Evolutionary conservation across 257 asterid genomes (phyloP).

Genomic region (Solanum sejunctum): DNA sequence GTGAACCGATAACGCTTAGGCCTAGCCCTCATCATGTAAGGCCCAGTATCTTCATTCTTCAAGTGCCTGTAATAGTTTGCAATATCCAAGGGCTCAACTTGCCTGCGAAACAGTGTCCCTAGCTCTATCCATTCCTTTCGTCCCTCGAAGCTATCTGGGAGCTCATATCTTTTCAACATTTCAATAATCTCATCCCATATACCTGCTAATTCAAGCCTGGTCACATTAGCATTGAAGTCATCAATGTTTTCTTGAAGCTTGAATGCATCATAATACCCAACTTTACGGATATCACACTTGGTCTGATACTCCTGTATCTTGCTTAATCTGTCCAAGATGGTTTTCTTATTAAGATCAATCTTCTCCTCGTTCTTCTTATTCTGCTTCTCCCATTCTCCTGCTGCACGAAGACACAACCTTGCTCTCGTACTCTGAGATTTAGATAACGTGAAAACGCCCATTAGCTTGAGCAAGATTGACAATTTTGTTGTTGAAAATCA

Average conservation of each 20-base stretch:
- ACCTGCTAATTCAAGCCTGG: constrained; percentile 56
- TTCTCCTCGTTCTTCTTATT: constrained; percentile 46
- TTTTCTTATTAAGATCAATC: constrained; percentile 33
- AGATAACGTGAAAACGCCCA: background rate
- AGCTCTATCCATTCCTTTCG: constrained; percentile 64
- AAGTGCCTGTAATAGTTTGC: constrained; percentile 77
- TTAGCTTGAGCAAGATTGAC: background rate
- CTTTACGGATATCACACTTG: constrained; percentile 46
- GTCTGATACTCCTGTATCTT: constrained; percentile 56
- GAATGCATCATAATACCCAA: constrained; percentile 81
- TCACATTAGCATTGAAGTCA: constrained; percentile 61
- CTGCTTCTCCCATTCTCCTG: constrained; percentile 67
- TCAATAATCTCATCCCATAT: constrained; percentile 70
- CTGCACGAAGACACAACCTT: constrained; percentile 75
- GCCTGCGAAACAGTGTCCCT: constrained; percentile 53
- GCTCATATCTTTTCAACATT: constrained; percentile 61
- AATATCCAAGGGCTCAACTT: constrained; percentile 81
- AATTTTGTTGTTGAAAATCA: background rate
- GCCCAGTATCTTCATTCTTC: constrained; percentile 73
- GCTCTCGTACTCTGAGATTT: constrained; percentile 56
- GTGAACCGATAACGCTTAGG: constrained; percentile 55
- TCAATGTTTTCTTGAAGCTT: constrained; percentile 38
- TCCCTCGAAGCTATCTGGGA: constrained; percentile 80
- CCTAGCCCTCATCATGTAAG: constrained; percentile 63
- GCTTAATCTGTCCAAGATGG: constrained; percentile 32